Percentiles rank a stretch among this genome's conserved stretches.
These are phyloP conservation scores for Trichosanthes cucumerina DNA, from an alignment of 306 rosid genomes.

Conservation along the genomic window DNA sequence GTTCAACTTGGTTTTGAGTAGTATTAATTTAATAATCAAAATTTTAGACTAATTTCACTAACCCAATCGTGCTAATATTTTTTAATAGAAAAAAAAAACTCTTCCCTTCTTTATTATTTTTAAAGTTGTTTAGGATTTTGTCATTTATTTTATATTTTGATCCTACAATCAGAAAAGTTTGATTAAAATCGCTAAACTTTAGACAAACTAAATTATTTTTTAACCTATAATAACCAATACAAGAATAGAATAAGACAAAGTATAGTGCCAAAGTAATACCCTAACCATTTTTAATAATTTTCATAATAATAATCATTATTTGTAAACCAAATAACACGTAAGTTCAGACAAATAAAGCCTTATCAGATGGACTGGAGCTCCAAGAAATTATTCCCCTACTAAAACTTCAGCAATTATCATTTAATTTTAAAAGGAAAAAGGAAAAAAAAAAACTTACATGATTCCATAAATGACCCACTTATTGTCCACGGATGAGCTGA, in stretches of 20 bases:
- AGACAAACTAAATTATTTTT: not conserved
- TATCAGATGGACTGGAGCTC: not conserved
- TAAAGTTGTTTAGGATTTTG: not conserved
- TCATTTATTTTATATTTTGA: not conserved
- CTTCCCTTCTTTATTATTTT: not conserved
- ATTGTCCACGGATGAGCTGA: slow-evolving; percentile 5
- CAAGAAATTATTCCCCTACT: not conserved
- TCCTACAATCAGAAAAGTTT: not conserved
- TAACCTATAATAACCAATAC: not conserved
- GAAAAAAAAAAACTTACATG: not conserved
- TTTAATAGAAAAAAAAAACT: not conserved
- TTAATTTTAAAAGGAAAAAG: not conserved
- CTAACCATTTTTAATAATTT: not conserved
- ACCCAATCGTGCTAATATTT: not conserved
- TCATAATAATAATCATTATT: not conserved
- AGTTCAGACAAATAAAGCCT: not conserved
- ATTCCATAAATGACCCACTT: slow-evolving; percentile 8
- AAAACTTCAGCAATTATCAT: slow-evolving; percentile 1
- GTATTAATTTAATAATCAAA: not conserved
- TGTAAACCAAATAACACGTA: not conserved
- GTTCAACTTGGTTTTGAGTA: not conserved
- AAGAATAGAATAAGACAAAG: not conserved
- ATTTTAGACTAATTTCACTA: not conserved
- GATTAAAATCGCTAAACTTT: not conserved
- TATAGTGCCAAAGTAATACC: not conserved